These are phyloP conservation scores for Beauveria rudraprayagi DNA, from an alignment of 2,329 filamentous ascomycete species.

Conservation along the genomic window DNA sequence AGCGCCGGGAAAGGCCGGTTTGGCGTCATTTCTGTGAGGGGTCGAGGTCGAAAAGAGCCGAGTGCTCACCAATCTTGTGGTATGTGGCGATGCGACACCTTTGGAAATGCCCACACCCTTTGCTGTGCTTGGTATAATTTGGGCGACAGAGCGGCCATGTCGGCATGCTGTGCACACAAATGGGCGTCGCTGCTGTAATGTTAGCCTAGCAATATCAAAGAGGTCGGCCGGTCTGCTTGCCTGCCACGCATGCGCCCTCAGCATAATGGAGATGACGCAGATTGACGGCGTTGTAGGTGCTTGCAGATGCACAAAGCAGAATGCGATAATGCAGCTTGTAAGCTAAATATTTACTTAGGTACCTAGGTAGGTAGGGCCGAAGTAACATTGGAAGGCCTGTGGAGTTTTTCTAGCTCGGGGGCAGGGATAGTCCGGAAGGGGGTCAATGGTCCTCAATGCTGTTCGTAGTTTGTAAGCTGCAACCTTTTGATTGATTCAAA, in stretches of 20 bases:
- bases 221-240: slow-evolving; percentile 20
- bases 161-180: slow-evolving; percentile 29
- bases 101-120: background rate
- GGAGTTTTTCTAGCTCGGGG: slow-evolving; percentile 8
- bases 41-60: slow-evolving; percentile 22
- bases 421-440: slow-evolving; percentile 9
- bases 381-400: background rate
- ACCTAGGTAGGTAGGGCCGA: background rate
- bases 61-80: background rate
- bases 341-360: too few relatives aligned
- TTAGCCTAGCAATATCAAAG: slow-evolving; percentile 1
- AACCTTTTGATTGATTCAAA: background rate
- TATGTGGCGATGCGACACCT: background rate
- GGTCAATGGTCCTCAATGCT: too few relatives aligned
- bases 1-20: slow-evolving; percentile 18
- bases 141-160: background rate
- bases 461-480: background rate
- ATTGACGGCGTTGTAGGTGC: slow-evolving; percentile 15
- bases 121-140: background rate
- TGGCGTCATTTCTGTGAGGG: slow-evolving; percentile 14
- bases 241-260: slow-evolving; percentile 34
- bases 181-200: slow-evolving; percentile 16
- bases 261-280: slow-evolving; percentile 25
- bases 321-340: slow-evolving; percentile 3
- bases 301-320: background rate